Evolutionary conservation across 495 filamentous ascomycete species (phyloP).

Genomic region (Pyrenula aspistea): DNA sequence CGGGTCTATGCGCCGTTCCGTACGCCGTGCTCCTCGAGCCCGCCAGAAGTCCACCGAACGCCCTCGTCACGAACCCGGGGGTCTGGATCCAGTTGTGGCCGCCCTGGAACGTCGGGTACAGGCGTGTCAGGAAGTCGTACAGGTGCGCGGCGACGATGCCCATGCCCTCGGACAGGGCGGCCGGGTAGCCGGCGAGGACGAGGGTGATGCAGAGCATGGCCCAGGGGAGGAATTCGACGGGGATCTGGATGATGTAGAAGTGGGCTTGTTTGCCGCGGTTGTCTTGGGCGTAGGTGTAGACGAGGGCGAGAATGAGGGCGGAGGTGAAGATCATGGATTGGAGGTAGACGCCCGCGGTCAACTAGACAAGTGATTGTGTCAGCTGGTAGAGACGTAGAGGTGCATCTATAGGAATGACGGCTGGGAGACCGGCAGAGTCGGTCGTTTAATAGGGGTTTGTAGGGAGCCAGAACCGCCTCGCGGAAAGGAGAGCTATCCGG

Average conservation of each 20-base stretch:
- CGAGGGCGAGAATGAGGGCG: slow-evolving; percentile 60
- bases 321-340: slow-evolving; percentile 41
- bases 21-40: slow-evolving; percentile 33
- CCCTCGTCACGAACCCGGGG: slow-evolving; percentile 49
- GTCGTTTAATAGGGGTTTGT: too few relatives aligned
- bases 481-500: slow-evolving; percentile 45
- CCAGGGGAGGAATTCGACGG: slow-evolving; percentile 61
- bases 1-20: slow-evolving; percentile 41
- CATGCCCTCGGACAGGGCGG: slow-evolving; percentile 41
- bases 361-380: too few relatives aligned
- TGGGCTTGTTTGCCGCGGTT: slow-evolving; percentile 56
- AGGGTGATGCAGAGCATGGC: slow-evolving; percentile 61
- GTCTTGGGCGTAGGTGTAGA: slow-evolving; percentile 73
- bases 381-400: too few relatives aligned
- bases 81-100: slow-evolving; percentile 61
- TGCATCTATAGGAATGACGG: too few relatives aligned
- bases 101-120: slow-evolving; percentile 75
- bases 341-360: slow-evolving; percentile 36
- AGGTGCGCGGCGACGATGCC: slow-evolving; percentile 75
- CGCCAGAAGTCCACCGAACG: slow-evolving; percentile 26
- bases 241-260: slow-evolving; percentile 69
- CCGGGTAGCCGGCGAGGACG: slow-evolving; percentile 35
- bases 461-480: slow-evolving; percentile 78
- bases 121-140: slow-evolving; percentile 71
- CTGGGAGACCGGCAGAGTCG: too few relatives aligned